Percentiles rank a stretch among this genome's conserved stretches.
Evolutionary conservation across 169 alveolate species (phyloP).

Genomic region (Pseudocohnilembus persalinus): DNA sequence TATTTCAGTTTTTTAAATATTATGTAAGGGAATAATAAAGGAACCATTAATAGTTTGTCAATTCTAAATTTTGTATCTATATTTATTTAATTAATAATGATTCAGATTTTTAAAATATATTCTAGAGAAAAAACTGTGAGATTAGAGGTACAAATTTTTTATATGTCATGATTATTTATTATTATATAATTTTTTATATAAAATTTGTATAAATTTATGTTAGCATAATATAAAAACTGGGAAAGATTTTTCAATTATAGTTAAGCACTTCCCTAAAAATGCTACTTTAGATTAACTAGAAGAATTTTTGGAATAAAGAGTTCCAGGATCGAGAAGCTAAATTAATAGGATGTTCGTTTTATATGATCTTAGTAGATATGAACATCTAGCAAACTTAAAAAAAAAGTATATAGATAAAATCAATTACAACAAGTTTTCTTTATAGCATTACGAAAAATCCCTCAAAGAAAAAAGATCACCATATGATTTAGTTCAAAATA

Average conservation of each 20-base stretch:
- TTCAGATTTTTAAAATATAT: too few species aligned
- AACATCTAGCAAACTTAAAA: not conserved
- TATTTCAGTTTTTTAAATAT: not conserved
- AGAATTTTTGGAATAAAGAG: not conserved
- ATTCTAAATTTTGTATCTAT: not conserved
- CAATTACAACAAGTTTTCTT: too few species aligned
- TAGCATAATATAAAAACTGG: not conserved
- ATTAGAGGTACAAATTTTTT: not conserved
- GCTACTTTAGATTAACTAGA: not conserved
- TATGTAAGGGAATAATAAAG: not conserved
- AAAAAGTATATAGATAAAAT: too few species aligned
- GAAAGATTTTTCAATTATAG: not conserved
- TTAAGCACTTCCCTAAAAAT: not conserved
- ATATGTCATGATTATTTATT: too few species aligned
- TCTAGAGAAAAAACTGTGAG: not conserved
- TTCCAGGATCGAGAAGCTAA: not conserved
- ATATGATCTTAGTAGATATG: not conserved
- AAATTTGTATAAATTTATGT: too few species aligned
- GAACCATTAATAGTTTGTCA: not conserved
- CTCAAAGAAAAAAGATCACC: too few species aligned
- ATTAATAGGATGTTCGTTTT: not conserved
- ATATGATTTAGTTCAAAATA: too few species aligned
- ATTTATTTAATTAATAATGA: too few species aligned
- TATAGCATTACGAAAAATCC: not conserved
- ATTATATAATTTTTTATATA: too few species aligned